Evolutionary conservation across 495 filamentous ascomycete genomes (phyloP), one percentile per base, ranked within the genome.

Genomic region (Bombardia bombarda): DNA sequence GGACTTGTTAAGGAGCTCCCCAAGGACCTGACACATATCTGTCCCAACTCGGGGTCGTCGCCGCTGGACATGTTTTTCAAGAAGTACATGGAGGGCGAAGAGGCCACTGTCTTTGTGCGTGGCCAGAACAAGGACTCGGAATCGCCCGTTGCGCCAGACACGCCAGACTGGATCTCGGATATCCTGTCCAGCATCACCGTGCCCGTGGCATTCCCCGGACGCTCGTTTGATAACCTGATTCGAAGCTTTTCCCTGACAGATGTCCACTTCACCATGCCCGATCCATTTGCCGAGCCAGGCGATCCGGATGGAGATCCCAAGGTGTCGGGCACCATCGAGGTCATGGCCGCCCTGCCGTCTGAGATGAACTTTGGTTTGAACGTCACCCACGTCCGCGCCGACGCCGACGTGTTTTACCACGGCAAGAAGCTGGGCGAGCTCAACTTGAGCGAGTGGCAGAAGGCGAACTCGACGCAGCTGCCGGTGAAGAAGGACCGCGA

Each of bases 41-140:
- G 92, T 49, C 92, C 92, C 0, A 69, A 79, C 33, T 78, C 78
- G 7, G 64, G 79, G 14, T 79, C 75, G 10, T 96, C 92, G 0
- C 90, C 92, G 1, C 69, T 98, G 40, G 92, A 98, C 54, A 65
- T 75, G n/a, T 67, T 98, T 14, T 71, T 98, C 21, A 78, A 75
- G 13, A 78, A 77, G 43, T 98, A 92, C 58, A 79, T 96, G 38
- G 75, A 86, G 45, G 89, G 89, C 31, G 66, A 82, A 20, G 68
- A 81, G 25, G 85, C 81, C 2, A 89, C 78, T 0, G 70, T 97
- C 6, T 90, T 84, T 57, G 78, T 96, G 26, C 83, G 70, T 39
- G 90, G 90, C 22, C 82, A 84, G 19, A 73, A 78, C 38, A 61
- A 77, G 22, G n/a, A 70, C 63, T 19, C 52, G 4, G 17, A 3